These are phyloP conservation scores for Puccinia horiana DNA, from an alignment of 1,284 basidiomycete genomes.

Conservation along the genomic window DNA sequence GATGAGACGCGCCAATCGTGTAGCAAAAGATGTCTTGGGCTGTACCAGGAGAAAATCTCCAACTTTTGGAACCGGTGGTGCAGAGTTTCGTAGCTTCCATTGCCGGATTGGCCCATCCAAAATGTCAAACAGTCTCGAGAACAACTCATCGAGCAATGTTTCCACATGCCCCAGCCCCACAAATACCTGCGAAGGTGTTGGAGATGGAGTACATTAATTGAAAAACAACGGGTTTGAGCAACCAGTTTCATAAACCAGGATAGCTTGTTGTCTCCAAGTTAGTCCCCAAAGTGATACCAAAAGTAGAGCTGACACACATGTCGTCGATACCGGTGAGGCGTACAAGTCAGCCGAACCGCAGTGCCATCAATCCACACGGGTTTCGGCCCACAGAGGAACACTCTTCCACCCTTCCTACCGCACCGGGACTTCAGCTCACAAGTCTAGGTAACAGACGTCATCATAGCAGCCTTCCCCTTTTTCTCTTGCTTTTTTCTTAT, in stretches of 20 bases:
- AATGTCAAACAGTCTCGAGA: not conserved
- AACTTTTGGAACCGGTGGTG: not conserved
- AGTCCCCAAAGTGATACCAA: too few relatives aligned
- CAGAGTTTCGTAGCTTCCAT: not conserved
- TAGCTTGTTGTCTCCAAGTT: too few relatives aligned
- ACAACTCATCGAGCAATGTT: not conserved
- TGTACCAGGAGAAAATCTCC: not conserved
- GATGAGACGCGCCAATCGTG: not conserved
- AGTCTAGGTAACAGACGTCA: too few relatives aligned
- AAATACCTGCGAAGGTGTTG: not conserved
- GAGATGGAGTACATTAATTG: slow-evolving; percentile 1
- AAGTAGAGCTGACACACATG: too few relatives aligned
- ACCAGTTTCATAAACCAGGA: not conserved
- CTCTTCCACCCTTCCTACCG: too few relatives aligned
- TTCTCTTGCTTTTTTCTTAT: too few relatives aligned
- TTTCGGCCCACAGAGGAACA: too few relatives aligned
- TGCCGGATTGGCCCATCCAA: not conserved
- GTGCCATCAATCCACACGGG: not conserved
- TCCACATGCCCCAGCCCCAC: not conserved
- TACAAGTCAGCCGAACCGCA: not conserved
- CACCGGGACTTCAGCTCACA: not conserved
- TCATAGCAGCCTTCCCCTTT: too few relatives aligned
- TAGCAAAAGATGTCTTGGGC: not conserved
- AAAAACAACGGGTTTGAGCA: not conserved
- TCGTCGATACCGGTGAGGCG: not conserved